These are phyloP conservation scores for Chlorella sp. DNA, from an alignment of 139 green algal genomes.

Conservation along the genomic window DNA sequence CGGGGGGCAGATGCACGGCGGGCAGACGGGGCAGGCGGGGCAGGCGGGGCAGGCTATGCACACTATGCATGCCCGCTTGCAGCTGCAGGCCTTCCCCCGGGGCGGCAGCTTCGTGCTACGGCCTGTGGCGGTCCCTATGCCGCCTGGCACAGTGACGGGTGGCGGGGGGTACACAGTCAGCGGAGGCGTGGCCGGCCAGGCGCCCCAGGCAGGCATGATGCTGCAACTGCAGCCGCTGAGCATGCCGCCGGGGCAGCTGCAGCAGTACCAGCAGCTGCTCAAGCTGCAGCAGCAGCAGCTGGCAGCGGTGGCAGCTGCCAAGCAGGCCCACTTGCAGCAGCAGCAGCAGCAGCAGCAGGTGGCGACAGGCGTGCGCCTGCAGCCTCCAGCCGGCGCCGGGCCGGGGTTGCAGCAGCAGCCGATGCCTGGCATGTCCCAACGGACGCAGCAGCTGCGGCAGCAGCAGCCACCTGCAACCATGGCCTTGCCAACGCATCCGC, in stretches of 20 bases:
- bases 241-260: conserved; percentile 13
- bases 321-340: background rate
- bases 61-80: background rate
- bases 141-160: background rate
- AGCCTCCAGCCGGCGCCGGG: background rate
- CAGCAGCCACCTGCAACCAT: background rate
- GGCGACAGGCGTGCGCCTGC: background rate
- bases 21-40: background rate
- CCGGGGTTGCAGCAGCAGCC: background rate
- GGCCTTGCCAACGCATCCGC: background rate
- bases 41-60: background rate
- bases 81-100: conserved; percentile 13
- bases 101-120: conserved; percentile 9
- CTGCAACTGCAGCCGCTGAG: conserved; percentile 15
- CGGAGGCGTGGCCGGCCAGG: background rate
- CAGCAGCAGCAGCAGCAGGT: background rate
- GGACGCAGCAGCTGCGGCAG: conserved; percentile 3
- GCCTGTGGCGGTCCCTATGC: background rate
- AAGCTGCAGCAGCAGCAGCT: conserved; percentile 31
- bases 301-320: background rate
- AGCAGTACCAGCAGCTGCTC: conserved; percentile 20
- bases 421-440: background rate
- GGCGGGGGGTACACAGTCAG: background rate
- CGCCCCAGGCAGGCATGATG: background rate
- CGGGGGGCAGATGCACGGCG: background rate